phyloP scores from a whole-genome alignment of 129 eudicot genomes.

The Arctium lappa region DNA sequence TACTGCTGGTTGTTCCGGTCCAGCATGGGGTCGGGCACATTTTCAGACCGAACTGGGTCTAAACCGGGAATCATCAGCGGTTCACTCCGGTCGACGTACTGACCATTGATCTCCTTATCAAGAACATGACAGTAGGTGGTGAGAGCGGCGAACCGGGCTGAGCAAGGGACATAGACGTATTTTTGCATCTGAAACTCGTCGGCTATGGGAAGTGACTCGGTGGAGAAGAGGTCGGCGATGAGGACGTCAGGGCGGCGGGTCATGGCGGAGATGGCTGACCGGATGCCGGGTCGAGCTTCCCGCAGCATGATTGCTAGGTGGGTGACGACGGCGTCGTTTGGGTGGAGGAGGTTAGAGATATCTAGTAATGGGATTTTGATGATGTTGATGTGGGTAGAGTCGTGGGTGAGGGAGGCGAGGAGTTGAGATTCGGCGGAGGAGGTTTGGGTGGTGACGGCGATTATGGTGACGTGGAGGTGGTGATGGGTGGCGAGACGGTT shows the following conservation, averaged over 20 bases:
- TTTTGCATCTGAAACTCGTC: conserved; percentile 48
- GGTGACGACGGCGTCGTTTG: conserved; percentile 31
- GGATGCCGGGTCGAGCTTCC: conserved; percentile 31
- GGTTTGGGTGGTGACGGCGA: conserved; percentile 18
- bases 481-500: conserved; percentile 43
- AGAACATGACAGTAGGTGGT: conserved; percentile 33
- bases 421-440: neutral
- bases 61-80: conserved; percentile 54
- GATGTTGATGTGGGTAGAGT: neutral
- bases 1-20: conserved; percentile 47
- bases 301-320: conserved; percentile 38
- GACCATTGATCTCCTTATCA: conserved; percentile 42
- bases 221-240: conserved; percentile 42
- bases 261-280: conserved; percentile 41
- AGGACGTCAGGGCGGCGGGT: conserved; percentile 29
- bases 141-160: conserved; percentile 40
- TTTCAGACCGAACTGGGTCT: conserved; percentile 44
- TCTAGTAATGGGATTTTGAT: conserved; percentile 37
- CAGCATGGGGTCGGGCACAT: conserved; percentile 53
- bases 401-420: neutral
- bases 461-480: conserved; percentile 40
- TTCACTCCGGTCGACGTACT: conserved; percentile 46
- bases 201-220: conserved; percentile 37
- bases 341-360: conserved; percentile 30
- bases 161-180: conserved; percentile 36